Evolutionary conservation across 352 stramenopile species (phyloP).

Genomic region (Blastocystis sp.): DNA sequence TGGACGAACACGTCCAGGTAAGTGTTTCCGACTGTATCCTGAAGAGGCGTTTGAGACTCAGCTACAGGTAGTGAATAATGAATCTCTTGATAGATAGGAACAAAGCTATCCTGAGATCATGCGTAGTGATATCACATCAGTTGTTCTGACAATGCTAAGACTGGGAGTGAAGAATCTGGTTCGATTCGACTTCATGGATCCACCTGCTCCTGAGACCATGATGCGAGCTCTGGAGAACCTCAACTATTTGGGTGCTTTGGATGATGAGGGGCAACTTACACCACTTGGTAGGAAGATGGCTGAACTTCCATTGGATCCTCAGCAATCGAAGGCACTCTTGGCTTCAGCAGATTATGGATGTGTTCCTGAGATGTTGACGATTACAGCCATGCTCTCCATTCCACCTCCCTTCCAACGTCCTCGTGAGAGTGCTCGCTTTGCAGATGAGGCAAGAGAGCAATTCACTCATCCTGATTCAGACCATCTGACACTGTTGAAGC

Average conservation of each 20-base stretch:
- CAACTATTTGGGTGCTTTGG: conserved; percentile 93
- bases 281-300: conserved; percentile 82
- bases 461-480: conserved; percentile 71
- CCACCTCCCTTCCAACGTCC: conserved; percentile 87
- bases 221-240: conserved; percentile 95
- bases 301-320: conserved; percentile 89
- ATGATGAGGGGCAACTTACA: conserved; percentile 92
- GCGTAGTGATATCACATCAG: conserved; percentile 84
- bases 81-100: conserved; percentile 67
- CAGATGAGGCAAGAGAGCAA: conserved; percentile 87
- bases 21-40: conserved; percentile 96
- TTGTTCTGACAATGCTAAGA: conserved; percentile 93
- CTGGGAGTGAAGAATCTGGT: conserved; percentile 96
- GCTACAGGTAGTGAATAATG: conserved; percentile 71
- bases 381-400: conserved; percentile 91
- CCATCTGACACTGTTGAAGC: conserved; percentile 93
- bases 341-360: conserved; percentile 85
- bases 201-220: conserved; percentile 89
- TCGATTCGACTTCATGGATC: conserved; percentile 98
- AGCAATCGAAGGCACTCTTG: conserved; percentile 92
- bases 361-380: conserved; percentile 77
- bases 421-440: conserved; percentile 87
- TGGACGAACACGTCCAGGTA: conserved; percentile 86
- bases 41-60: conserved; percentile 91
- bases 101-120: conserved; percentile 98